Conservation (phyloP, 441 rosid genomes). For the Rhodomyrtus psidioides region DNA sequence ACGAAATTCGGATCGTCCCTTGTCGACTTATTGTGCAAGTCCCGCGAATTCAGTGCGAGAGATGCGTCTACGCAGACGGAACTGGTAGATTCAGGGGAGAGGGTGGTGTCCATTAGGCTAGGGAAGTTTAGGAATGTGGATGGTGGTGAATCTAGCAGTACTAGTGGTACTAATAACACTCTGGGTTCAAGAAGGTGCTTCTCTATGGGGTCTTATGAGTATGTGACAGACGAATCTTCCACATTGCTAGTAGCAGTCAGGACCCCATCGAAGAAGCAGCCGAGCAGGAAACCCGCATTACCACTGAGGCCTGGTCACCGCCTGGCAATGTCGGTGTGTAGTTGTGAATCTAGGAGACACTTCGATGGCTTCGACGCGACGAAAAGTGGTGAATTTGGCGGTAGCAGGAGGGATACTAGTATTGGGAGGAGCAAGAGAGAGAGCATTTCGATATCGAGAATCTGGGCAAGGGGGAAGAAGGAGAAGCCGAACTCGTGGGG, state of each 20-base stretch:
- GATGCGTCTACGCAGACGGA: conserved; percentile 8
- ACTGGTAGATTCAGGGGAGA: conserved; percentile 30
- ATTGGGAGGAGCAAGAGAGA: conserved; percentile 39
- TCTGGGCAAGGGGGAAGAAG: conserved; percentile 61
- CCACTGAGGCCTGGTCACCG: conserved; percentile 55
- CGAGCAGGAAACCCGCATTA: conserved; percentile 42
- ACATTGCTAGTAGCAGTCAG: neutral
- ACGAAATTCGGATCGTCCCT: conserved; percentile 40
- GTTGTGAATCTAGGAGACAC: conserved; percentile 59
- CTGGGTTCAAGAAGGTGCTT: conserved; percentile 2
- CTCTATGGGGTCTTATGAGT: conserved; percentile 2
- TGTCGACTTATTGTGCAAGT: conserved; percentile 19
- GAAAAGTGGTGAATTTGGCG: conserved; percentile 18
- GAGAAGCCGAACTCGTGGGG: conserved; percentile 28
- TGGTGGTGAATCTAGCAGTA: neutral
- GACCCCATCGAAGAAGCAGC: neutral
- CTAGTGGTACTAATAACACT: conserved; percentile 13
- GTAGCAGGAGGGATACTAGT: conserved; percentile 4
- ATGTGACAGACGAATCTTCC: neutral
- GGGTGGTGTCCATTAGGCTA: conserved; percentile 20
- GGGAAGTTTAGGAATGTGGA: neutral
- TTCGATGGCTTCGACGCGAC: conserved; percentile 36
- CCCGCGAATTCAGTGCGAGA: conserved; percentile 21
- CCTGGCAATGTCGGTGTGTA: conserved; percentile 69
- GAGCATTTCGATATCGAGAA: conserved; percentile 79